phyloP scores from a whole-genome alignment of 2,329 filamentous ascomycete species.

The Biscogniauxia marginata region DNA sequence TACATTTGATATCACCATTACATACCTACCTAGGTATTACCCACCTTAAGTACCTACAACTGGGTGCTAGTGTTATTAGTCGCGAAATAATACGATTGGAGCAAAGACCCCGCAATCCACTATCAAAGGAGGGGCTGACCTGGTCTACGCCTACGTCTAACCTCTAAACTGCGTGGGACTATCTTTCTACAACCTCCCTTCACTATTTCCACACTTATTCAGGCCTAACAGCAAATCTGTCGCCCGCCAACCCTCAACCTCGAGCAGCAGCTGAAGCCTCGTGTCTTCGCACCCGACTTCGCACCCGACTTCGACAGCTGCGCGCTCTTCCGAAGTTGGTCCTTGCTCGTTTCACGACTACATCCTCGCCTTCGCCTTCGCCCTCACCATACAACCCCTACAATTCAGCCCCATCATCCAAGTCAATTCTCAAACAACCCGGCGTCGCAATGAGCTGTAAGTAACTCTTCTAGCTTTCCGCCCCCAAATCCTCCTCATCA shows the following conservation, averaged over 20 bases:
- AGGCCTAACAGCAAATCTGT: slow-evolving; percentile 7
- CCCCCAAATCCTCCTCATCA: slow-evolving; percentile 2
- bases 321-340: not conserved
- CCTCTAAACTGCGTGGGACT: not conserved
- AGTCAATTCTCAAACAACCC: slow-evolving; percentile 13
- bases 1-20: not conserved
- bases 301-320: not conserved
- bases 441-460: slow-evolving; percentile 41
- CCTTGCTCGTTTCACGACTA: not conserved
- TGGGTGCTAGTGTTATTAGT: too few species aligned
- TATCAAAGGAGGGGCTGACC: not conserved
- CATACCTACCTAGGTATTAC: not conserved
- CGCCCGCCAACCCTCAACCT: not conserved
- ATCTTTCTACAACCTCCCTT: not conserved
- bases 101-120: not conserved
- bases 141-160: too few species aligned
- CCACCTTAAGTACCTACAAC: too few species aligned
- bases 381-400: not conserved
- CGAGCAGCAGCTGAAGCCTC: slow-evolving; percentile 11
- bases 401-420: not conserved
- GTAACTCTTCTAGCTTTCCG: slow-evolving; percentile 26
- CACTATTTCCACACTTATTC: slow-evolving; percentile 7
- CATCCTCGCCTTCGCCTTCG: slow-evolving; percentile 2
- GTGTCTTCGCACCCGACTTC: slow-evolving; percentile 6
- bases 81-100: too few species aligned